Percentiles rank a stretch among this genome's conserved stretches.
phyloP scores from a whole-genome alignment of 2,329 filamentous ascomycete species.

The Amesomyces nigricolor region DNA sequence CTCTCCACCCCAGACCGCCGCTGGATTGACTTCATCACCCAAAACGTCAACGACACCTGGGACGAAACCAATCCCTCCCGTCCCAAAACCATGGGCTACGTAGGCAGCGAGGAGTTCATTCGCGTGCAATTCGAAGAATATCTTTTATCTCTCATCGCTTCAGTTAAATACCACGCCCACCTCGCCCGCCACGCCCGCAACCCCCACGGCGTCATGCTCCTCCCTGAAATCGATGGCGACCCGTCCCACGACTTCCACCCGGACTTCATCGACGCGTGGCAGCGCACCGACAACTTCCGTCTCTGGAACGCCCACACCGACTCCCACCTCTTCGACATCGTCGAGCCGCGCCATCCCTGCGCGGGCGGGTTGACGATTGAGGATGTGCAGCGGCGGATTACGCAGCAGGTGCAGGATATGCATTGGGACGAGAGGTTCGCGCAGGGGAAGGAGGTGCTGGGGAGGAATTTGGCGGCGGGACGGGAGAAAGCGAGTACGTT shows the following conservation, averaged over 20 bases:
- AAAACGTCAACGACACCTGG: conserved; percentile 94
- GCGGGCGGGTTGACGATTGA: conserved; percentile 90
- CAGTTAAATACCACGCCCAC: conserved; percentile 82
- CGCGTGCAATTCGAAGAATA: conserved; percentile 97
- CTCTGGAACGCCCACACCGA: conserved; percentile 81
- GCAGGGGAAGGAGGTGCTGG: conserved; percentile 75
- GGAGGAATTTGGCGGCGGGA: conserved; percentile 83
- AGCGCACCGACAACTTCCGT: conserved; percentile 80
- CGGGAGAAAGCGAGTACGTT: conserved; percentile 82
- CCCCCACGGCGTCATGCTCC: conserved; percentile 49
- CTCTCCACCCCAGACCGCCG: conserved; percentile 83
- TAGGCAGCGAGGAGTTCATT: conserved; percentile 95
- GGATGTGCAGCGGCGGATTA: conserved; percentile 83
- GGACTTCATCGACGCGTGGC: conserved; percentile 86
- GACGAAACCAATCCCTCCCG: conserved; percentile 82
- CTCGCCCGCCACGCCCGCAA: conserved; percentile 49
- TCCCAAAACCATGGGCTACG: conserved; percentile 92
- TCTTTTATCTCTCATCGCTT: conserved; percentile 77
- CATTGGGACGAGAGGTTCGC: conserved; percentile 88
- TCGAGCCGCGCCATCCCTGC: conserved; percentile 88
- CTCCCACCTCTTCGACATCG: conserved; percentile 86
- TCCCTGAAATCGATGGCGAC: conserved; percentile 70
- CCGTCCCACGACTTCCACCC: conserved; percentile 75
- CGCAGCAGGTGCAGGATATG: conserved; percentile 87
- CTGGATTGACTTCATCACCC: conserved; percentile 94